Evolutionary conservation across 2,329 filamentous ascomycete species (phyloP).

Genomic region (Drechslera avenae): DNA sequence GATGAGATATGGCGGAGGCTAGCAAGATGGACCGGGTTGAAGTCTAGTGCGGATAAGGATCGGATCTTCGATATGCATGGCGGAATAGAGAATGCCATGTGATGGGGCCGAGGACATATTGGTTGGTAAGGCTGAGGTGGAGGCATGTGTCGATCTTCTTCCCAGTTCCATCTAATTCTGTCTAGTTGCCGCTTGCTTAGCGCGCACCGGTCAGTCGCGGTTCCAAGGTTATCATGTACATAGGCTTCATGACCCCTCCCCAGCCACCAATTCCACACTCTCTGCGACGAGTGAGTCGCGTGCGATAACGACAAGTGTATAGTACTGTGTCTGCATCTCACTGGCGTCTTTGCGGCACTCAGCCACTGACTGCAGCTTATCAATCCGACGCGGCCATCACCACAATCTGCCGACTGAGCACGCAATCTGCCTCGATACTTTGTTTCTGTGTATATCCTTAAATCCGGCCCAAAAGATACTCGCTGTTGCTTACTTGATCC

Average conservation of each 20-base stretch:
- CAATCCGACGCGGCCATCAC: conserved; percentile 13
- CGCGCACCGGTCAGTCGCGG: conserved; percentile 15
- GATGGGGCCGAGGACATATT: not conserved
- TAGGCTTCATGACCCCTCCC: conserved; percentile 20
- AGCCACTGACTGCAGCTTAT: conserved; percentile 10
- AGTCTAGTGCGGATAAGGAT: not conserved
- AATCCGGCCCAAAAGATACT: conserved; percentile 17
- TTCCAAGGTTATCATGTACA: not conserved
- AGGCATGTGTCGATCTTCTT: conserved; percentile 25
- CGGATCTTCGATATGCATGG: not conserved
- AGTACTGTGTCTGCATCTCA: conserved; percentile 12
- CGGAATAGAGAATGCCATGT: not conserved
- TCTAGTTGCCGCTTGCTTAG: conserved; percentile 14
- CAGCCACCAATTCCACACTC: conserved; percentile 22
- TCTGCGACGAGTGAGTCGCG: conserved; percentile 18
- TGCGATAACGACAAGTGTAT: conserved; percentile 16
- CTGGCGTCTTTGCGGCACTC: not conserved
- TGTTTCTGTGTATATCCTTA: conserved; percentile 30
- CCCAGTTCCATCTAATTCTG: conserved; percentile 26
- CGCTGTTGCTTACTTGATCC: conserved; percentile 15
- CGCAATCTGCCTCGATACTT: conserved; percentile 17
- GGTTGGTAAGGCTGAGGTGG: conserved; percentile 23
- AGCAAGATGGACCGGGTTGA: not conserved
- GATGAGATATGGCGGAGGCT: too few species aligned
- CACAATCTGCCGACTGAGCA: conserved; percentile 3